Base-by-base conservation (phyloP, 805 yeast genomes). In the Ogataea trehaloabstinens region DNA sequence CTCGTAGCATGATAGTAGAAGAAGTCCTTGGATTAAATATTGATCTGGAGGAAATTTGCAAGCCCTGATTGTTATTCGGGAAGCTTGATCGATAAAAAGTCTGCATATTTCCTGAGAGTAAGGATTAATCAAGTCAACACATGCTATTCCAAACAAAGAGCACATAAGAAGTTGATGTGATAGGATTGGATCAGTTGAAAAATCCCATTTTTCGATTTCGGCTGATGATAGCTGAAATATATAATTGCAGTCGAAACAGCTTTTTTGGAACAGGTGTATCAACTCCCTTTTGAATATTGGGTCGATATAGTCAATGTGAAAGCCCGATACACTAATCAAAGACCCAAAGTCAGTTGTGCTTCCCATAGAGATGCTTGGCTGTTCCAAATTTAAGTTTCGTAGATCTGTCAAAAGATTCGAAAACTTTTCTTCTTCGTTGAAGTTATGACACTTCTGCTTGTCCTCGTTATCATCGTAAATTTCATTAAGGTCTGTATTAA, bases 1-100 rank as follows among this genome's bases (percentile, higher is more conserved):
- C 31, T 61, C 64, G 35, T 61, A 62, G 31, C 58, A 52, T 4
- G 66, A 60, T 17, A 61, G 31, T 8, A 59, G 37, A 6, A 53
- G 44, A 3, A 60, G 37, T 6, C 60, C 58, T 19, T 53, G 44
- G 1, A 62, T 28, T 13, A 57, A 31, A 35, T 47, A 47, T 12
- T 49, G 45, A 35, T 59, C 63, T 24, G 49, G 38, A 31, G 48
- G 40, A 12, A 28, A 38, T 19, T 49, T 45, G 24, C 53, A 52
- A 1, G 56, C 49, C n/a, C 35, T 24, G 19, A 61, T 47, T 2
- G 58, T 46, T 3, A 50, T 34, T 20, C 51, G 54, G 20, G 53
- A 49, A 13, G 65, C 65, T 19, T 45, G 42, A 2, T 58, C 28
- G 4, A 60, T 50, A 27, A 62, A 52, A 8, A 22, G 12, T 12